Evolutionary conservation across 805 yeast species (phyloP).

Genomic region (Cyberlindnera americana): DNA sequence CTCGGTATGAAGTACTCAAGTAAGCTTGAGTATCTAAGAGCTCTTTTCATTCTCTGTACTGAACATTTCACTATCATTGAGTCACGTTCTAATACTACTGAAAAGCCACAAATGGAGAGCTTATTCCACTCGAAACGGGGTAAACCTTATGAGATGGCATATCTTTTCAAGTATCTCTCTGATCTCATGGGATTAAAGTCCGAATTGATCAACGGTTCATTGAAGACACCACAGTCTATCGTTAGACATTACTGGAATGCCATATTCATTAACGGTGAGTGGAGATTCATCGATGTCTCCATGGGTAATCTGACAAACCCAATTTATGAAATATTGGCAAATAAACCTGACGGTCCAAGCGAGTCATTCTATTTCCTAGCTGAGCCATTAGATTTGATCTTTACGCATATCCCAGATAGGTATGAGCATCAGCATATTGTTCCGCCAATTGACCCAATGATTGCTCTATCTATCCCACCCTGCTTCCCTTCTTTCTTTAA

Average conservation of each 20-base stretch:
- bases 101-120: constrained; percentile 33
- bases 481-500: constrained; percentile 78
- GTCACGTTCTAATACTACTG: constrained; percentile 3
- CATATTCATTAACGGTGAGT: constrained; percentile 68
- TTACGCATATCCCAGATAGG: constrained; percentile 82
- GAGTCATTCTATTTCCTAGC: constrained; percentile 69
- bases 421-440: constrained; percentile 79
- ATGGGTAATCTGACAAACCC: constrained; percentile 60
- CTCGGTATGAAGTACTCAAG: constrained; percentile 50
- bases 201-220: constrained; percentile 76
- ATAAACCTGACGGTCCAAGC: constrained; percentile 28
- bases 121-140: constrained; percentile 49
- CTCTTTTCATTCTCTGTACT: constrained; percentile 58
- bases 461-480: constrained; percentile 79
- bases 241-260: constrained; percentile 90
- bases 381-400: constrained; percentile 70
- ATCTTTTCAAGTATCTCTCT: constrained; percentile 70
- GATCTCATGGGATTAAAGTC: constrained; percentile 66
- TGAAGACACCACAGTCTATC: constrained; percentile 71
- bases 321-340: constrained; percentile 37
- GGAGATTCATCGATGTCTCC: constrained; percentile 74
- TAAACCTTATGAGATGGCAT: constrained; percentile 68
- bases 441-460: constrained; percentile 77
- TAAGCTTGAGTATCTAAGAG: constrained; percentile 59
- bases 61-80: constrained; percentile 50